phyloP scores from a whole-genome alignment of 2,329 filamentous ascomycete genomes.

The Aureobasidium vineae region DNA sequence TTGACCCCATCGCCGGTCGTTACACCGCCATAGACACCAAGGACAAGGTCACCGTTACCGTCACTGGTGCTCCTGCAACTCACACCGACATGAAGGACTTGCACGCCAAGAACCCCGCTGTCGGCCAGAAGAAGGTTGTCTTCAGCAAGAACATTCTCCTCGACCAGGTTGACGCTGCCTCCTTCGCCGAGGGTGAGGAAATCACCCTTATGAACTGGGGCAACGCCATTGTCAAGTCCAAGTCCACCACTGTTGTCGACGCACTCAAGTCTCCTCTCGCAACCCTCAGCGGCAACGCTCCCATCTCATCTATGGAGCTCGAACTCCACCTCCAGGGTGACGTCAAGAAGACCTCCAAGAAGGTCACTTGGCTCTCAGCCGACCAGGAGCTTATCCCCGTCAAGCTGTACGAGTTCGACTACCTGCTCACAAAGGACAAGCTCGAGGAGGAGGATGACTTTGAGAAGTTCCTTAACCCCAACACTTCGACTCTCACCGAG shows the following conservation, averaged over 20 bases:
- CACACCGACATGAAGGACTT: slow-evolving; percentile 74
- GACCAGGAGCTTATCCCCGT: slow-evolving; percentile 76
- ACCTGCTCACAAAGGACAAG: slow-evolving; percentile 89
- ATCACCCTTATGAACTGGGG: slow-evolving; percentile 98
- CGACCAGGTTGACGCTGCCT: slow-evolving; percentile 81
- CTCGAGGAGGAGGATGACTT: slow-evolving; percentile 83
- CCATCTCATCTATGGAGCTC: slow-evolving; percentile 67
- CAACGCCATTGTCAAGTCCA: slow-evolving; percentile 74
- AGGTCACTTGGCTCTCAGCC: slow-evolving; percentile 86
- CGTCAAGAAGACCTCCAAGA: slow-evolving; percentile 94
- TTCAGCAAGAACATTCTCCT: slow-evolving; percentile 74
- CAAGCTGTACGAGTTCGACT: slow-evolving; percentile 92
- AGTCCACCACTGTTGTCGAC: slow-evolving; percentile 49
- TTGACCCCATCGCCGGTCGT: slow-evolving; percentile 46
- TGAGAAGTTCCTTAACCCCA: slow-evolving; percentile 63
- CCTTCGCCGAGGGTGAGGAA: slow-evolving; percentile 81
- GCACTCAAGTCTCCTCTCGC: slow-evolving; percentile 43
- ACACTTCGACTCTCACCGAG: slow-evolving; percentile 71
- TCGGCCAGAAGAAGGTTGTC: slow-evolving; percentile 82
- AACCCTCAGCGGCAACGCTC: slow-evolving; percentile 48
- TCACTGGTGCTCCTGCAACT: slow-evolving; percentile 34
- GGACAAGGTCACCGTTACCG: slow-evolving; percentile 63
- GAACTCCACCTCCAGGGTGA: slow-evolving; percentile 92
- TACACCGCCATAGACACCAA: slow-evolving; percentile 61
- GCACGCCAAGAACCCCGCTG: slow-evolving; percentile 82